A percentile compares a stretch with the other conserved stretches of the same genome.
phyloP scores from a whole-genome alignment of 192 early-diverging fungal species.

The Tieghemiomyces parasiticus region DNA sequence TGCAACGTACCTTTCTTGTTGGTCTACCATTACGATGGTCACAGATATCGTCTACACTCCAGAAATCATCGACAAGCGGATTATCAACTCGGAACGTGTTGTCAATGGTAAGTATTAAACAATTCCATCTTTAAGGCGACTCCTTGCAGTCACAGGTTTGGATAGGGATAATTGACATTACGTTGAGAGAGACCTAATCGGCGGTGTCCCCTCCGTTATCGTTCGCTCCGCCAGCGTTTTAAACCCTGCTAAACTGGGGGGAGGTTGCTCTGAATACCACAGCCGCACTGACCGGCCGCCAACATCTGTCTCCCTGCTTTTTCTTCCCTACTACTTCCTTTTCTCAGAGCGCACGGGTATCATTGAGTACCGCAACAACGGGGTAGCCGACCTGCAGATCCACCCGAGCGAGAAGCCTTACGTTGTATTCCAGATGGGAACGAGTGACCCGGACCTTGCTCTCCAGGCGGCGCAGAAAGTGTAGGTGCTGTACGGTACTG shows the following conservation, averaged over 20 bases:
- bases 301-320: neutral
- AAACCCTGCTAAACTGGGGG: too few relatives aligned
- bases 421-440: slow-evolving; percentile 89
- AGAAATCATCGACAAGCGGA: slow-evolving; percentile 78
- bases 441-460: slow-evolving; percentile 71
- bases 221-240: too few relatives aligned
- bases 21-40: too few relatives aligned
- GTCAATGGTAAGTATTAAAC: slow-evolving; percentile 42
- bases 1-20: too few relatives aligned
- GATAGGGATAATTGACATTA: too few relatives aligned
- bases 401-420: slow-evolving; percentile 57
- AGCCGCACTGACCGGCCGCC: neutral
- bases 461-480: slow-evolving; percentile 70
- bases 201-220: too few relatives aligned
- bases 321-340: too few relatives aligned
- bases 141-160: too few relatives aligned
- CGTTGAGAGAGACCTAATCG: too few relatives aligned
- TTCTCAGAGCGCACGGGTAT: slow-evolving; percentile 40
- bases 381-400: slow-evolving; percentile 48
- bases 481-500: too few relatives aligned
- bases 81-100: slow-evolving; percentile 55
- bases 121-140: neutral
- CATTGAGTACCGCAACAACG: slow-evolving; percentile 58
- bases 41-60: slow-evolving; percentile 83
- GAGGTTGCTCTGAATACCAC: too few relatives aligned